Evolutionary conservation across 164 flowering plant species (phyloP), one percentile per base, ranked within the genome.

Genomic region (Chloranthus sessilifolius): DNA sequence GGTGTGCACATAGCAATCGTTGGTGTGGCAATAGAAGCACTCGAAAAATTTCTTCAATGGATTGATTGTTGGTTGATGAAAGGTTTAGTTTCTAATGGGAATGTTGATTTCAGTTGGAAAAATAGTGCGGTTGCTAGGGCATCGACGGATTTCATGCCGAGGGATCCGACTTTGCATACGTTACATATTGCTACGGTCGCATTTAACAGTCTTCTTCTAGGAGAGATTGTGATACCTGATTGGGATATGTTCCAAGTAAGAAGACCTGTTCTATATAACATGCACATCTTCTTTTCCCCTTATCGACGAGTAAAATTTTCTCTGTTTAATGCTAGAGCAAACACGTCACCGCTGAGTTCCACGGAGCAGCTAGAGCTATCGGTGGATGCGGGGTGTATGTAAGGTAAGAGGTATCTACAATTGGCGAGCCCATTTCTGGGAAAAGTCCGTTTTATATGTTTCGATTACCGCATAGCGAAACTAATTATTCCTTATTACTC

Each of bases 231-330:
- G 37, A 75, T 82, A 17, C 90, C 96, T 22, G 94, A 88, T 53
- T 88, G 96, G 94, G 96, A 88, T 63, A 81, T 82, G 88, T 84
- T 84, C 57, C 77, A 74, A 38, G 92, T 79, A 71, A 69, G n/a
- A n/a, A n/a, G 75, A n/a, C 29, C 9, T 45, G 4, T 24, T 20
- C 10, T 27, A 17, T 1, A 5, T 33, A 9, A 36, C 5, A 27
- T 34, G n/a, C n/a, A n/a, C n/a, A 19, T 22, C 6, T 7, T 33
- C 25, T 53, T 31, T 30, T 7, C 42, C 39, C 21, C 25, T 26
- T 36, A 17, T 14, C 24, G 23, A 16, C 26, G 24, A 16, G 28
- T 15, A 16, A 40, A 45, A 23, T n/a, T 34, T 16, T n/a, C 29
- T 31, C 21, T 31, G 12, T 31, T 50, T 24, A 39, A 21, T 56